Evolutionary conservation across 768 basidiomycete genomes (phyloP).

Genomic region (Russula sp.): DNA sequence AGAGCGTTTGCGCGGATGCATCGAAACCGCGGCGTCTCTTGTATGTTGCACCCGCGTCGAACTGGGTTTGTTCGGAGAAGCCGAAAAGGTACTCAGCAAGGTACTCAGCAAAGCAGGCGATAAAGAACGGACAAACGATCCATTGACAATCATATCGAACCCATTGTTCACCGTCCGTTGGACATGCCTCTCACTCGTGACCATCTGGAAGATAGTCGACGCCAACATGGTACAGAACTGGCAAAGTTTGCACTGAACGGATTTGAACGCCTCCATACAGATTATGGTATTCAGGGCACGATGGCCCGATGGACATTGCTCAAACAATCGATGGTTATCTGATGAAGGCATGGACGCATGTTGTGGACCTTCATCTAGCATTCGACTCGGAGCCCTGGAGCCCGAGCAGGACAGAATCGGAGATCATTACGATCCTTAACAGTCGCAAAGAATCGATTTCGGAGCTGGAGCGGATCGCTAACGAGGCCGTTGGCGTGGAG

Average conservation of each 20-base stretch:
- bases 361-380: conserved; percentile 1
- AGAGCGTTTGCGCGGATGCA: not conserved
- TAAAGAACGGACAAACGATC: not conserved
- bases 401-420: not conserved
- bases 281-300: not conserved
- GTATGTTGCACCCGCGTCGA: not conserved
- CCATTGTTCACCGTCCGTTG: not conserved
- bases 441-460: not conserved
- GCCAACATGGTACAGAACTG: not conserved
- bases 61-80: not conserved
- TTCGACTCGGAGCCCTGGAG: not conserved
- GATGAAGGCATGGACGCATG: not conserved
- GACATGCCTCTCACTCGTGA: not conserved
- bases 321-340: not conserved
- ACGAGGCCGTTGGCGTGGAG: not conserved
- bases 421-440: not conserved
- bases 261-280: not conserved
- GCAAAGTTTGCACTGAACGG: conserved; percentile 1
- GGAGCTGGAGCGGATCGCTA: not conserved
- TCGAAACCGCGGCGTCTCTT: not conserved
- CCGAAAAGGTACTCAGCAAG: not conserved
- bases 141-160: not conserved
- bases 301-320: not conserved
- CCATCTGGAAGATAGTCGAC: not conserved
- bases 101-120: not conserved